Percentiles rank a stretch among this genome's conserved stretches.
phyloP scores from a whole-genome alignment of 2,329 filamentous ascomycete genomes.

The Cadophora malorum region DNA sequence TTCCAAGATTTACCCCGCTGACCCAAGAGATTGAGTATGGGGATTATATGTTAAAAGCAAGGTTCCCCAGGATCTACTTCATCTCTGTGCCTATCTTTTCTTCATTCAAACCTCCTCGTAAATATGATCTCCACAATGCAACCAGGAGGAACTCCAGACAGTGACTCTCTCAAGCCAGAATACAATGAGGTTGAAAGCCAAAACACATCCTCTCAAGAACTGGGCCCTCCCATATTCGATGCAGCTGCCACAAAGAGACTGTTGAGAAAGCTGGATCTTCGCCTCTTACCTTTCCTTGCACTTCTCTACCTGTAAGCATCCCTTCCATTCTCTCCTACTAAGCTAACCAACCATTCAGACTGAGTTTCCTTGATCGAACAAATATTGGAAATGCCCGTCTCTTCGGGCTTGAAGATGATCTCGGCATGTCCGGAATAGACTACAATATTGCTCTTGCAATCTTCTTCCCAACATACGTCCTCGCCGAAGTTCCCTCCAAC shows the following conservation, averaged over 20 bases:
- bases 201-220: not conserved
- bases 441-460: slow-evolving; percentile 46
- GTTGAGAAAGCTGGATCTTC: slow-evolving; percentile 40
- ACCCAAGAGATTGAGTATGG: not conserved
- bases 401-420: slow-evolving; percentile 44
- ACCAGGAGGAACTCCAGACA: not conserved
- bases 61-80: not conserved
- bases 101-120: not conserved
- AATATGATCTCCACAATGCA: not conserved
- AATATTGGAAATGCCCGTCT: slow-evolving; percentile 45
- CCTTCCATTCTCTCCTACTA: too few species aligned
- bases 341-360: slow-evolving; percentile 23
- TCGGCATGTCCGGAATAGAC: slow-evolving; percentile 40
- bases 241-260: slow-evolving; percentile 31
- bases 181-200: not conserved
- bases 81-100: not conserved
- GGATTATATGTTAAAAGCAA: not conserved
- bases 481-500: slow-evolving; percentile 44
- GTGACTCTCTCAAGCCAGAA: slow-evolving; percentile 9
- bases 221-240: slow-evolving; percentile 17
- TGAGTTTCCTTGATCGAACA: slow-evolving; percentile 43
- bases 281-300: slow-evolving; percentile 52
- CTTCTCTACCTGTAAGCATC: slow-evolving; percentile 57
- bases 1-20: slow-evolving; percentile 17
- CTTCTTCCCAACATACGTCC: slow-evolving; percentile 42